Base-by-base conservation (phyloP, 345 rosid species). In the Eutrema heterophyllum region DNA sequence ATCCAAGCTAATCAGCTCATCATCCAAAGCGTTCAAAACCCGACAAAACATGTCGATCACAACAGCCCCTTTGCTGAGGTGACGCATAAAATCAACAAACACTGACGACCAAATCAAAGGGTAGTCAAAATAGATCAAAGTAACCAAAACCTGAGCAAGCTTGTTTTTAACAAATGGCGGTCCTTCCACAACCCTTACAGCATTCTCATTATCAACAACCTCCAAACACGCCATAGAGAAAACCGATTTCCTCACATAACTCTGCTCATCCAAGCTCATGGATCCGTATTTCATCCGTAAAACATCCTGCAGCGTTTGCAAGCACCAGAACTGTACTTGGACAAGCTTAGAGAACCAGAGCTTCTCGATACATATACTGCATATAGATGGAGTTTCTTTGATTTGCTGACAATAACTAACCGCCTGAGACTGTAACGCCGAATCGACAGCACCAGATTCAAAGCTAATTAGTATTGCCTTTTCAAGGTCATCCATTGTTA, bases 41-140 rank as follows among this genome's bases (percentile, higher is more conserved):
- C 99, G 95, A 62, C 89, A 91, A 67, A 95, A 89, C 96, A 95
- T 91, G 72, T 95, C 97, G 15, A 95, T 91, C 70, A 91, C 92
- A 4, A 64, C 67, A 15, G 75, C 43, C 1, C 99, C 97, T 79
- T 88, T 87, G 61, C 79, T 84, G 79, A 92, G 65, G 48, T 84
- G 85, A 9, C 49, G 79, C 83, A 95, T 79, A 57, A 87, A 83
- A 78, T 95, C 96, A 48, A 89, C 80, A 78, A 95, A 95, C 56
- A 89, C 89, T 0, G 96, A 87, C 0, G 97, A 77, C 99, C 97
- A 95, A 74, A 82, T 73, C 68, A 71, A 71, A 0, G 99, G 99
- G 74, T 95, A 95, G 76, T 95, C 99, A n/a, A 87, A 87, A 74
- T 87, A 92, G 73, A 95, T 87, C 86, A 92, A 71, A 58, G 92